Base-by-base conservation (phyloP, 2,329 filamentous ascomycete genomes). In the Aspergillus hiratsukae region DNA sequence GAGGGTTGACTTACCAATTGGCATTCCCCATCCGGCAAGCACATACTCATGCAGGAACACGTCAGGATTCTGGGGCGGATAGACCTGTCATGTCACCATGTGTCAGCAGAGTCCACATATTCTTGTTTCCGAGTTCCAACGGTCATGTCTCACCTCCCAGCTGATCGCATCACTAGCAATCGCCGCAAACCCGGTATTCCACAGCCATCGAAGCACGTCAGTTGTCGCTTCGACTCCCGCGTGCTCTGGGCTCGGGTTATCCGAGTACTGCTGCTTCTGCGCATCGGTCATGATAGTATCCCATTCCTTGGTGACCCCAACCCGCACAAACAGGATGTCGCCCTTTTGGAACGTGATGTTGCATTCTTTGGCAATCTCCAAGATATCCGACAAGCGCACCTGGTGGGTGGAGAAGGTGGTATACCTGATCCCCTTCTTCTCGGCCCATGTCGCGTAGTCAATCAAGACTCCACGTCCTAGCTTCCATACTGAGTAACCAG, bases 121-220 rank as follows among this genome's bases (percentile, higher is more conserved):
- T 53, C 2, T 3, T 21, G n/a, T 17, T 43, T 11, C 10, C 4
- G 8, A 10, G 28, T 35, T 28, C 6, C 10, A 51, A 31, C 8
- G 17, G 37, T 25, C 43, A 6, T 28, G 21, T 63, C 68, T 75
- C 19, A 78, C 77, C 65, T 85, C 83, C 63, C 82, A 81, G 4
- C 75, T 76, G 9, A 83, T 80, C 21, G 80, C 77, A 58, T 87
- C 83, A 11, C 83, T 81, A 0, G 80, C 83, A 2, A 85, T 78
- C 3, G 83, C 83, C 0, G 81, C 73, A 64, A 86, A 85, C 17
- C 77, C 73, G 25, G 77, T 75, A 52, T 85, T 77, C 82, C 83
- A 86, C 14, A 86, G 70, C 82, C 83, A 87, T 45, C 78, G 74
- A 8, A 84, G 74, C 21, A 80, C 76, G 10, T 78, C 78, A 6